A percentile compares a stretch with the other conserved stretches of the same genome.
Conservation (phyloP, 2,329 filamentous ascomycete genomes). For the Exophiala sp. region DNA sequence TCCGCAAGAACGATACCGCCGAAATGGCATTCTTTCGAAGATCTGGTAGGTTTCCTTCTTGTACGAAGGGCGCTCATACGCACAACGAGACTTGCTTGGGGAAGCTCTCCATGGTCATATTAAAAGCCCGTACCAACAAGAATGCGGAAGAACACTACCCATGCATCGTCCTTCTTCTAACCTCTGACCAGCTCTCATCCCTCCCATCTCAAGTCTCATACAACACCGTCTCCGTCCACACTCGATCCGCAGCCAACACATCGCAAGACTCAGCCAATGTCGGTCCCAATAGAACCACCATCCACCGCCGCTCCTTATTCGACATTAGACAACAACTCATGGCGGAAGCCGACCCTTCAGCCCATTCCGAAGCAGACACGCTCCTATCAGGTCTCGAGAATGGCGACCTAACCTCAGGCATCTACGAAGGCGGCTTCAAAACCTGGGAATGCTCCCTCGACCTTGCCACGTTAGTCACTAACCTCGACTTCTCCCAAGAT, state of each 20-base stretch:
- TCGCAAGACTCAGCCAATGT: conserved; percentile 5
- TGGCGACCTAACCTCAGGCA: conserved; percentile 52
- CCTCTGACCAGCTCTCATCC: conserved; percentile 9
- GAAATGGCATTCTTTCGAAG: conserved; percentile 43
- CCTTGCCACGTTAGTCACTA: conserved; percentile 40
- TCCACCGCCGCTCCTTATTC: conserved; percentile 55
- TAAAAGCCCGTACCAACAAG: neutral
- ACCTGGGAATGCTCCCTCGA: conserved; percentile 66
- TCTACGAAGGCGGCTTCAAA: conserved; percentile 67
- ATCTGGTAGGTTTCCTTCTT: conserved; percentile 43
- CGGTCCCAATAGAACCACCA: neutral
- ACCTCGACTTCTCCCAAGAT: conserved; percentile 29
- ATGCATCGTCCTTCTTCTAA: conserved; percentile 7
- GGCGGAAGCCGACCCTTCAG: conserved; percentile 50
- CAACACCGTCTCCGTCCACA: conserved; percentile 44
- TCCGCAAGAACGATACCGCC: conserved; percentile 32
- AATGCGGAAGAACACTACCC: neutral
- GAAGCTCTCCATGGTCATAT: no score
- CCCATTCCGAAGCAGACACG: conserved; percentile 31
- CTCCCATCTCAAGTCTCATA: conserved; percentile 58
- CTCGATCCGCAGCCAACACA: conserved; percentile 30
- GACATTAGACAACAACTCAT: conserved; percentile 63
- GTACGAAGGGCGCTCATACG: neutral
- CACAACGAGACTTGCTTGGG: no score
- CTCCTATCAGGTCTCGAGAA: conserved; percentile 49